Conservation (phyloP, 371 early-diverging fungal species). For the Mucor sp. region DNA sequence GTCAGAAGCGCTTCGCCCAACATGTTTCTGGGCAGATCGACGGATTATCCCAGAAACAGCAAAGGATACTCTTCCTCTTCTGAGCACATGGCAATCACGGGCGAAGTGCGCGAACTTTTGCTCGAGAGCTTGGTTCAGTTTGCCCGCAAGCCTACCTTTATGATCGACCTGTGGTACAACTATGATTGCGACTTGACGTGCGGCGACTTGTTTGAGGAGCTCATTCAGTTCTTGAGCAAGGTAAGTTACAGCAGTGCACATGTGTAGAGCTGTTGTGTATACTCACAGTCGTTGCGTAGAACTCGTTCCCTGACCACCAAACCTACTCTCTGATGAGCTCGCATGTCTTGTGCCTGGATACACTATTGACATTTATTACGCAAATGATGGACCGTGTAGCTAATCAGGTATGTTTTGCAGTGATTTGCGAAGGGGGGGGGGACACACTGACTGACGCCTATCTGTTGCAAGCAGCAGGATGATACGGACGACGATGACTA, state of each 20-base stretch:
- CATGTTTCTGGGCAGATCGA: constrained; percentile 34
- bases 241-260: constrained; percentile 19
- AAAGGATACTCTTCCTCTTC: constrained; percentile 22
- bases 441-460: neutral
- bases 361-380: constrained; percentile 74
- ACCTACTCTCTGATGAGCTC: constrained; percentile 63
- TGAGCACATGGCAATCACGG: constrained; percentile 59
- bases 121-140: constrained; percentile 81
- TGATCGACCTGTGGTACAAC: constrained; percentile 90
- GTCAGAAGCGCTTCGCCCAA: constrained; percentile 45
- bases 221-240: constrained; percentile 73
- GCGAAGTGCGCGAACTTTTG: constrained; percentile 82
- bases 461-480: neutral
- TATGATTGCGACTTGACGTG: constrained; percentile 87
- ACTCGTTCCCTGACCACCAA: constrained; percentile 75
- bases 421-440: neutral
- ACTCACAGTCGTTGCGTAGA: constrained; percentile 36
- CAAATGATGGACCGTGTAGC: constrained; percentile 76
- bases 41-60: constrained; percentile 26
- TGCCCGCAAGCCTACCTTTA: constrained; percentile 71
- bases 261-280: neutral
- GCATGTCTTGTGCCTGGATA: constrained; percentile 78
- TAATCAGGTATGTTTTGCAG: constrained; percentile 23
- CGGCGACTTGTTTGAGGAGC: constrained; percentile 86
- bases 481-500: constrained; percentile 11